A percentile compares a stretch with the other conserved stretches of the same genome.
Conservation (phyloP, 2,329 filamentous ascomycete species). For the Apiospora koreana region DNA sequence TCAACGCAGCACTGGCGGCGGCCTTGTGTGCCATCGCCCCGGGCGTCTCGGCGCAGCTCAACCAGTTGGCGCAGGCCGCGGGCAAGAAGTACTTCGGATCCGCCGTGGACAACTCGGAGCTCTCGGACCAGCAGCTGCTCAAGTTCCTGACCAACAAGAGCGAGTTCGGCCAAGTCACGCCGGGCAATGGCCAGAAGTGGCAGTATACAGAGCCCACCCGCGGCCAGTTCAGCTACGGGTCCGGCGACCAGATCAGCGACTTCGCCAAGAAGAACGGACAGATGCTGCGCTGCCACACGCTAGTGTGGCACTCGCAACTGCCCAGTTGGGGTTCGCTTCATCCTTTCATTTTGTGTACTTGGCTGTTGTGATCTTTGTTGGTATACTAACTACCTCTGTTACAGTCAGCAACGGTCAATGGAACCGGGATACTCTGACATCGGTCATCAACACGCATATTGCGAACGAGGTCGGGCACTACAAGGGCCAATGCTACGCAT, state of each 20-base stretch:
- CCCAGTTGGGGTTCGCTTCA: constrained; percentile 12
- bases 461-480: constrained; percentile 58
- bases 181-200: constrained; percentile 67
- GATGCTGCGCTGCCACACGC: constrained; percentile 63
- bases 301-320: constrained; percentile 26
- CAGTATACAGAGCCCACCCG: constrained; percentile 59
- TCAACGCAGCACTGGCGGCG: not conserved
- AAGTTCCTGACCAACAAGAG: constrained; percentile 52
- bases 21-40: constrained; percentile 19
- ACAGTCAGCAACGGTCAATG: constrained; percentile 41
- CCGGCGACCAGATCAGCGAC: constrained; percentile 54
- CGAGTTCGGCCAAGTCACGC: constrained; percentile 67
- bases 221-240: constrained; percentile 57
- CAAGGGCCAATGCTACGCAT: constrained; percentile 60
- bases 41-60: constrained; percentile 37
- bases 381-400: not conserved
- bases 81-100: constrained; percentile 67
- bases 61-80: constrained; percentile 55
- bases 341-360: not conserved
- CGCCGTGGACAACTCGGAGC: constrained; percentile 60
- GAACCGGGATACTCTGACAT: constrained; percentile 58
- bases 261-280: constrained; percentile 49
- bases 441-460: constrained; percentile 61
- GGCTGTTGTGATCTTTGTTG: not conserved
- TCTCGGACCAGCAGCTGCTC: constrained; percentile 56